These are phyloP conservation scores for Dactylellina drechsleri DNA, from an alignment of 2,329 filamentous ascomycete species.

Conservation along the genomic window DNA sequence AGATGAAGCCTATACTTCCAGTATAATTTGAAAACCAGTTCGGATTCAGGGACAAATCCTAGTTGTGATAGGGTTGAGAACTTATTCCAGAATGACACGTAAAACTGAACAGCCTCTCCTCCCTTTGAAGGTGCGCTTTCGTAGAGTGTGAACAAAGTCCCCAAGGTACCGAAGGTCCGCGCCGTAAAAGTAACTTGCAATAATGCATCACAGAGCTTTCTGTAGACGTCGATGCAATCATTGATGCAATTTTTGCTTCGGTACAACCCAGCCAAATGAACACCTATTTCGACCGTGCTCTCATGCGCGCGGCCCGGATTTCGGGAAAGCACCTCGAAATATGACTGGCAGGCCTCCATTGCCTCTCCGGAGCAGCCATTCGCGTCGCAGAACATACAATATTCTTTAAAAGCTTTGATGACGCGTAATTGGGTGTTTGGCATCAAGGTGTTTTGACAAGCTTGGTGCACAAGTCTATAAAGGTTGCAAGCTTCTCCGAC, in stretches of 20 bases:
- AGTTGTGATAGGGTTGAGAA: conserved; percentile 3
- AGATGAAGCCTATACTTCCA: conserved; percentile 29
- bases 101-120: conserved; percentile 23
- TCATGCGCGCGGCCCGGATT: conserved; percentile 27
- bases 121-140: conserved; percentile 18
- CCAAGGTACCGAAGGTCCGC: conserved; percentile 16
- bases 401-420: conserved; percentile 34
- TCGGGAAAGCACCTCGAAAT: conserved; percentile 27
- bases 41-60: conserved; percentile 25
- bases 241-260: background rate
- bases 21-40: conserved; percentile 38
- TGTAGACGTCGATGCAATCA: conserved; percentile 28
- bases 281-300: conserved; percentile 36
- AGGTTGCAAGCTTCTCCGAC: conserved; percentile 20
- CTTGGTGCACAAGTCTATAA: conserved; percentile 27
- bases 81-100: conserved; percentile 30
- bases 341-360: conserved; percentile 4
- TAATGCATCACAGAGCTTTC: conserved; percentile 14
- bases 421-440: conserved; percentile 32
- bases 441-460: conserved; percentile 36
- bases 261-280: conserved; percentile 32
- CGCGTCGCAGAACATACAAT: conserved; percentile 23
- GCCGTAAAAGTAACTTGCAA: conserved; percentile 15
- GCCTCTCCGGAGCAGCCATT: conserved; percentile 14
- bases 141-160: conserved; percentile 29